Percentiles rank a stretch among this genome's conserved stretches.
Conservation (phyloP, 108 stramenopile genomes). For the Pseudonitzschia delicatissima region DNA sequence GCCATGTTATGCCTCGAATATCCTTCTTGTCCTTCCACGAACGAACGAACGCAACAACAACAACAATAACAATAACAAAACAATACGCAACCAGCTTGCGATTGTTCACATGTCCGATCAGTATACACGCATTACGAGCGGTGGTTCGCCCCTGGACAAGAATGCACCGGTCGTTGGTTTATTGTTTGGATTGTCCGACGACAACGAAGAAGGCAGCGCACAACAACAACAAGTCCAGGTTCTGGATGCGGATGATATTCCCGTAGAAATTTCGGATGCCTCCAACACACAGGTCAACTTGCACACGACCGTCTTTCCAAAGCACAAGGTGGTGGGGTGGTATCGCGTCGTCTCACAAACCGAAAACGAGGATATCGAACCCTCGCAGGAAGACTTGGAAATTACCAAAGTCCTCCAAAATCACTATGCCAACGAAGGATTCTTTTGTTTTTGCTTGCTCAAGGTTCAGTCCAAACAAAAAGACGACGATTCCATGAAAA, state of each 20-base stretch:
- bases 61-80: no score
- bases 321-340: constrained; percentile 78
- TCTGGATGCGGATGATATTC: constrained; percentile 45
- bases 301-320: constrained; percentile 78
- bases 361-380: constrained; percentile 27
- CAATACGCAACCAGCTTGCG: constrained; percentile 50
- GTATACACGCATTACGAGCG: constrained; percentile 69
- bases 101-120: constrained; percentile 86
- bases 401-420: constrained; percentile 40
- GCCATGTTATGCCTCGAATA: no score
- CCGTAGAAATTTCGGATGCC: constrained; percentile 35
- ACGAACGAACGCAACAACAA: no score
- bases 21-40: no score
- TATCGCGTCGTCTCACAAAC: constrained; percentile 38
- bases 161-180: constrained; percentile 67
- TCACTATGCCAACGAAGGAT: constrained; percentile 31
- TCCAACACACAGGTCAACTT: constrained; percentile 58
- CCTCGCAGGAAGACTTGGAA: constrained; percentile 51
- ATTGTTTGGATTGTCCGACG: constrained; percentile 44
- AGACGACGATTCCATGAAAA: constrained; percentile 7
- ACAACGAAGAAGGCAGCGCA: neutral
- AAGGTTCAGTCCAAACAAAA: constrained; percentile 18
- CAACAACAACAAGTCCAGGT: constrained; percentile 20
- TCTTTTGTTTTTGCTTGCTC: constrained; percentile 38
- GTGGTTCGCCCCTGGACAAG: constrained; percentile 63